Evolutionary conservation across 345 rosid species (phyloP), one percentile per base, ranked within the genome.

Genomic region (Arabis alpina): DNA sequence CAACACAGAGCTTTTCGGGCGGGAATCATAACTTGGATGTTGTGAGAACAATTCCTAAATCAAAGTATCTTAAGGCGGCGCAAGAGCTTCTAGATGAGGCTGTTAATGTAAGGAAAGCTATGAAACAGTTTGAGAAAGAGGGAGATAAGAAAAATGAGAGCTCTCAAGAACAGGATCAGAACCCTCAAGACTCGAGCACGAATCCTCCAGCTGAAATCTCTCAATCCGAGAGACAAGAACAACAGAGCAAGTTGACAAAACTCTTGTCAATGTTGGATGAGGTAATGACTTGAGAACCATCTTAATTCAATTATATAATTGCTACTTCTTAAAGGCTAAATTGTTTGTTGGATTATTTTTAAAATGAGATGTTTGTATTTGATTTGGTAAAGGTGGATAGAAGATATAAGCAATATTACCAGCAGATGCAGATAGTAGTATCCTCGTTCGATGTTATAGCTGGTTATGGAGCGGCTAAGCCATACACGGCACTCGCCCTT

Each of bases 361-460:
- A 19, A 19, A 19, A 19, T 19, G 23, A 19, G 23, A 6, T 41
- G 3, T 9, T 9, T 32, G 57, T 16, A 56, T 30, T 57, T 70
- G 4, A 58, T 10, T 51, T 70, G 68, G 34, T 52, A 25, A 58
- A 95, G 99, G 99, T 95, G 70, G 98, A 92, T 80, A 84, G 85
- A 71, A 85, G 92, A 84, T 95, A 90, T 86, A 95, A 87, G 70
- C 99, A 90, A 70, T 95, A 95, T 65, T 81, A 84, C 84, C 93
- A 95, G 73, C 99, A 95, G 82, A 92, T 95, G 99, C 99, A 90
- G 83, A 86, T 90, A 61, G 92, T 92, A 27, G 91, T 95, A 16
- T 92, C 98, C 39, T 95, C 99, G 12, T 95, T 95, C 74, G 94
- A 95, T 37, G 87, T 79, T 14, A 87, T 92, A 70, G 98, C 97